phyloP scores from a whole-genome alignment of 2,329 filamentous ascomycete genomes.

The Colletotrichum cordylinicola region DNA sequence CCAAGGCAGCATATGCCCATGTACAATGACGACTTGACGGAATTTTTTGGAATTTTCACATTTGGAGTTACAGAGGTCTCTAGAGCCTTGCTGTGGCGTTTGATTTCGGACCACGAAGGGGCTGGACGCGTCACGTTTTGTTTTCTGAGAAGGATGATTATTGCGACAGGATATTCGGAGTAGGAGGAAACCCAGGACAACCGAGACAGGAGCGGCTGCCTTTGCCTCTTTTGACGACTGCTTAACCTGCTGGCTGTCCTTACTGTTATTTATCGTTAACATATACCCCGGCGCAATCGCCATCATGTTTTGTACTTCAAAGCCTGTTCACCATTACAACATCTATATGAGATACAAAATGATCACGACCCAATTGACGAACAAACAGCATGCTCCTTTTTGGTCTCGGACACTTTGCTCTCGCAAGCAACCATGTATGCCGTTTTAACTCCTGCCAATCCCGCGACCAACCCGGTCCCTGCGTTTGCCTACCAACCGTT shows the following conservation, averaged over 20 bases:
- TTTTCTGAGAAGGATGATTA: constrained; percentile 14
- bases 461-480: not conserved
- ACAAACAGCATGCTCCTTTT: not conserved
- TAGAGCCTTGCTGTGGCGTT: constrained; percentile 12
- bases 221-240: not conserved
- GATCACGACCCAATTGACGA: constrained; percentile 2
- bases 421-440: not conserved
- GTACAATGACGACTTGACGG: constrained; percentile 10
- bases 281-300: constrained; percentile 25
- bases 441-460: not conserved
- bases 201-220: not conserved
- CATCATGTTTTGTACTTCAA: constrained; percentile 8
- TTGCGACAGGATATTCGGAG: constrained; percentile 19
- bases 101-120: not conserved
- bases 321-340: not conserved
- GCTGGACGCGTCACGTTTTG: not conserved
- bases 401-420: not conserved
- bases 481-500: not conserved
- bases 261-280: constrained; percentile 4
- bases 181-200: not conserved
- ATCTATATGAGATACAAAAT: not conserved
- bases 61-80: constrained; percentile 8
- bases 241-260: not conserved
- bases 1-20: not conserved
- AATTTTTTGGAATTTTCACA: not conserved